Conservation (phyloP, 352 stramenopile species). For the Elongisporangium anandrum region DNA sequence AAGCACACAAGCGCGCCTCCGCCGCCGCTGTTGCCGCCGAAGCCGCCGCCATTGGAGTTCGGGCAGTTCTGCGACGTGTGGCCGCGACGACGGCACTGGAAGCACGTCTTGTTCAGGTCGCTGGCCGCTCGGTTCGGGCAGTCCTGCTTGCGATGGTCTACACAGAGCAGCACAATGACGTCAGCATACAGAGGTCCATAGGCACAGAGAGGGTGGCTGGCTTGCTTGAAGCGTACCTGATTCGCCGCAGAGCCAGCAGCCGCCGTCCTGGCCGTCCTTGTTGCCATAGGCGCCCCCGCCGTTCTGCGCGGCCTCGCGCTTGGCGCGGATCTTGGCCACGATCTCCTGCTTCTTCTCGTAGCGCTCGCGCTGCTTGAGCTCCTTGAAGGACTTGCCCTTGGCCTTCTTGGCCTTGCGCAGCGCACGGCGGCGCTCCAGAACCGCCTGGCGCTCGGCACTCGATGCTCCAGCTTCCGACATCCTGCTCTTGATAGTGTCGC, state of each 20-base stretch:
- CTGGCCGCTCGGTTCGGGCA: slow-evolving; percentile 62
- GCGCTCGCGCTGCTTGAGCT: slow-evolving; percentile 53
- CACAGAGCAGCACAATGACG: background rate
- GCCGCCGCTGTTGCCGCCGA: slow-evolving; percentile 13
- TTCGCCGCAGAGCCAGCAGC: slow-evolving; percentile 76
- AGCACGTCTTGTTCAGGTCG: slow-evolving; percentile 76
- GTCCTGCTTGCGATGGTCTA: slow-evolving; percentile 73
- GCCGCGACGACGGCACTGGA: slow-evolving; percentile 76
- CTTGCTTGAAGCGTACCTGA: background rate
- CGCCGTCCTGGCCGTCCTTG: slow-evolving; percentile 21
- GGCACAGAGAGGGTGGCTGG: background rate
- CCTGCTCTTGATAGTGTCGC: background rate
- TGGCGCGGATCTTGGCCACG: slow-evolving; percentile 69
- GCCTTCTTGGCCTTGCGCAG: slow-evolving; percentile 80
- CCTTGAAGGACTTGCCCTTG: slow-evolving; percentile 63
- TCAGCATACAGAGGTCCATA: background rate
- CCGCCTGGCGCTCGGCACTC: slow-evolving; percentile 26
- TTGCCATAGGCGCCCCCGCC: slow-evolving; percentile 16
- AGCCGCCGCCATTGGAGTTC: slow-evolving; percentile 21
- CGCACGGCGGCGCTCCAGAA: slow-evolving; percentile 54
- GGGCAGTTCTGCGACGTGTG: slow-evolving; percentile 84
- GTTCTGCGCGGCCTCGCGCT: slow-evolving; percentile 50
- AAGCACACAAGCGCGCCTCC: slow-evolving; percentile 65
- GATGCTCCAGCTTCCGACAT: slow-evolving; percentile 6
- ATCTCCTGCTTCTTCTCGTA: slow-evolving; percentile 80